A percentile compares a stretch with the other conserved stretches of the same genome.
Conservation (phyloP, 1,139 yeast genomes). For the Pichia sp. region DNA sequence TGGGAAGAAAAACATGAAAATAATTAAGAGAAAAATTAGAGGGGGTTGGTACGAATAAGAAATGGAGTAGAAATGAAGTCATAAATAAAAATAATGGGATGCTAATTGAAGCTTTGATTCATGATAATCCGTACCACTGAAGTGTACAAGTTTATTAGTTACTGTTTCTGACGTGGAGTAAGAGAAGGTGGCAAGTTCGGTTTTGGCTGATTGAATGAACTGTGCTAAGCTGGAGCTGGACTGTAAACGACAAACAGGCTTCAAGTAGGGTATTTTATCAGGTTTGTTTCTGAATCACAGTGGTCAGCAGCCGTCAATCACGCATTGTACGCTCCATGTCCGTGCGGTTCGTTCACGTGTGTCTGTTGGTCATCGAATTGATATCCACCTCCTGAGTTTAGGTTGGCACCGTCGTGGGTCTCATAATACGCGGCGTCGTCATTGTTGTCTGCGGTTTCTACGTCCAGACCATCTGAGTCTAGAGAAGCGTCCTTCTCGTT, state of each 20-base stretch:
- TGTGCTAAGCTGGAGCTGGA: no score
- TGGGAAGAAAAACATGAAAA: background rate
- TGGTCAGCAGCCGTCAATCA: no score
- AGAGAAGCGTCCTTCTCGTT: background rate
- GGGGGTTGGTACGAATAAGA: background rate
- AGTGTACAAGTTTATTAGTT: background rate
- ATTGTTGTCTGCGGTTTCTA: background rate
- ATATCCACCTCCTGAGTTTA: background rate
- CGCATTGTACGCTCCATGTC: background rate
- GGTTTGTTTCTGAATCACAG: no score
- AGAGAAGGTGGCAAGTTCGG: background rate
- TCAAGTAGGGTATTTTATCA: no score
- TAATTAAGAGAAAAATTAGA: background rate
- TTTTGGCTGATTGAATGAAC: no score
- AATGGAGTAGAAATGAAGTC: background rate
- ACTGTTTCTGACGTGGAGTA: background rate
- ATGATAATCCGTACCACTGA: background rate
- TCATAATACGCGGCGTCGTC: background rate
- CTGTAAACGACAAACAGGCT: no score
- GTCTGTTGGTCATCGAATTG: background rate
- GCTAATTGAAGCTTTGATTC: background rate
- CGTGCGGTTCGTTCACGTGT: background rate
- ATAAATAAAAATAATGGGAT: background rate
- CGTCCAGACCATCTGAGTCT: background rate
- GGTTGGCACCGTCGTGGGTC: background rate